Evolutionary conservation across 2,329 filamentous ascomycete species (phyloP), one percentile per base, ranked within the genome.

Genomic region (Alternaria burnsii): DNA sequence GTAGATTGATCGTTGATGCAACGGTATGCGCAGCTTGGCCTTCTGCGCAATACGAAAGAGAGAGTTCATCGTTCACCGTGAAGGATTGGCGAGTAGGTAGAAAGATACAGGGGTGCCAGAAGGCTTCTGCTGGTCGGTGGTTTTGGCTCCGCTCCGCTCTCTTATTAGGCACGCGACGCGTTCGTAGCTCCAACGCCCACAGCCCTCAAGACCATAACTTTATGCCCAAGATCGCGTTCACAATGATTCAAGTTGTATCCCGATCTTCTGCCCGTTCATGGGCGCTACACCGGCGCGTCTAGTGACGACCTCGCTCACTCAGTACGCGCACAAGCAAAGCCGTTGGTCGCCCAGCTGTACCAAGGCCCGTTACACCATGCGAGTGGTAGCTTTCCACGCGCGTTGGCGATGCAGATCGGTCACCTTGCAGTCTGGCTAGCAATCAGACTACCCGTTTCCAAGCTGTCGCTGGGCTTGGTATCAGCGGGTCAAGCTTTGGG

Each of bases 261-360:
- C 11, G 14, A 16, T 48, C 44, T 48, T 22, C 4, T 4, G 11
- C 20, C 12, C 2, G 12, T 22, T 7, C 2, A 36, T 16, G 20
- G 1, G 30, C 32, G 30, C 46, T 34, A 50, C 40, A 5, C 3
- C 20, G 16, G 20, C 46, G 30, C 32, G n/a, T 4, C 8, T 24
- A 1, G 7, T 1, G 32, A 9, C 74, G 59, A 84, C 32, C 16
- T 46, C 14, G 26, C 30, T n/a, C 5, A 20, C 46, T 6, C 32
- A n/a, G 18, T 50, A 36, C 32, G 32, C 32, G 32, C 9, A 36
- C 30, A 38, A 36, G 20, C 12, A n/a, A n/a, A 50, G 22, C 34
- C 41, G 38, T 54, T 32, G 30, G 36, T 52, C 51, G 62, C 57
- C 62, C 44, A 65, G 59, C 55, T 58, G 59, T 65, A 65, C 62